These are phyloP conservation scores for Penicillium oxalicum DNA, from an alignment of 2,329 filamentous ascomycete genomes.

Conservation along the genomic window DNA sequence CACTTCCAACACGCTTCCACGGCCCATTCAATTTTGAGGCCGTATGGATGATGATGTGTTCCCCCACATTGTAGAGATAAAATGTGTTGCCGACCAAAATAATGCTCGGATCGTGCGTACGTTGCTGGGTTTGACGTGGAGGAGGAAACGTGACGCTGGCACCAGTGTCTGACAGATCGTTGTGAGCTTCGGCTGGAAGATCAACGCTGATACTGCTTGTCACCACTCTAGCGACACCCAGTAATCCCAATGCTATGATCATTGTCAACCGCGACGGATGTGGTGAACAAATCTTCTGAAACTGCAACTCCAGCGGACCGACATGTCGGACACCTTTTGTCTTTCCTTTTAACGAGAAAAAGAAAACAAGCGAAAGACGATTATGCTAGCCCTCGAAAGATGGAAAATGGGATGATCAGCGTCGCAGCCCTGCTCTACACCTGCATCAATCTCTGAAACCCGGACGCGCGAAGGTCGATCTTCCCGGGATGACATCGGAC, in stretches of 20 bases:
- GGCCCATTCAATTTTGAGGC: constrained; percentile 26
- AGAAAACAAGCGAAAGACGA: no score
- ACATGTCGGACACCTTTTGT: no score
- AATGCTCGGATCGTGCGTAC: constrained; percentile 32
- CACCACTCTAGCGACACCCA: constrained; percentile 14
- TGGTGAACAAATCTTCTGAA: no score
- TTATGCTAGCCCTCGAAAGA: no score
- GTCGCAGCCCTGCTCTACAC: no score
- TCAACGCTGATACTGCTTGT: constrained; percentile 4
- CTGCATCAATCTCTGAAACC: no score
- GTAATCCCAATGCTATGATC: constrained; percentile 14
- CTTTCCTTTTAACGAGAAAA: no score
- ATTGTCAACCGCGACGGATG: constrained; percentile 2
- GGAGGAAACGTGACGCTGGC: constrained; percentile 13
- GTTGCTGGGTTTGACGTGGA: constrained; percentile 18
- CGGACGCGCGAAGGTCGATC: no score
- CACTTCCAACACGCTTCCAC: constrained; percentile 25
- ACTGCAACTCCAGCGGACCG: no score
- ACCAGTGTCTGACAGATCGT: constrained; percentile 4
- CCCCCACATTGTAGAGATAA: constrained; percentile 30
- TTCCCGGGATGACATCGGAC: no score
- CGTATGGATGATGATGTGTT: constrained; percentile 27
- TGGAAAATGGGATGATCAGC: constrained; percentile 14
- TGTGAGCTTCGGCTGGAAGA: constrained; percentile 2
- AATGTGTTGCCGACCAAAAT: constrained; percentile 22